phyloP scores from a whole-genome alignment of 441 rosid species.

The Viola pubescens region DNA sequence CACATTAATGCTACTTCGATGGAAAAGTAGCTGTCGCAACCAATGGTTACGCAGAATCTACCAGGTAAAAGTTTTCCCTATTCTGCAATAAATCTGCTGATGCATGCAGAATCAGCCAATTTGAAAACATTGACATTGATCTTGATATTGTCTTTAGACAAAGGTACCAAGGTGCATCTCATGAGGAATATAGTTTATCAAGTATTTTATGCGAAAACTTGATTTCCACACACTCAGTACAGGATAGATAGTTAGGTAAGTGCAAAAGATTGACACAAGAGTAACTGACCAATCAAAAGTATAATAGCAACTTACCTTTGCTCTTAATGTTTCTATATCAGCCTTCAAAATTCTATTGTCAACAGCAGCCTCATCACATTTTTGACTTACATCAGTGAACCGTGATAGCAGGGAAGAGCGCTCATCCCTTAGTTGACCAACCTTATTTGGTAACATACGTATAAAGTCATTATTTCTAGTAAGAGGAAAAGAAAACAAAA shows the following conservation, averaged over 20 bases:
- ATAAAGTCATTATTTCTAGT: background rate
- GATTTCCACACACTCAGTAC: no score
- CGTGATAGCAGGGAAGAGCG: conserved; percentile 61
- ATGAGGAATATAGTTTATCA: no score
- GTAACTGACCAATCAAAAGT: no score
- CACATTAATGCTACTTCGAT: background rate
- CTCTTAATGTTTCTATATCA: conserved; percentile 84
- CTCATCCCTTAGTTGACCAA: conserved; percentile 74
- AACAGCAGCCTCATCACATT: conserved; percentile 72
- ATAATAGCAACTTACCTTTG: conserved; percentile 48
- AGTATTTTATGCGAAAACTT: no score
- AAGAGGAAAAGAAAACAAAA: background rate
- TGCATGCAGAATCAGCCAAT: no score
- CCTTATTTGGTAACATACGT: conserved; percentile 35
- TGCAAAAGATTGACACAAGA: background rate
- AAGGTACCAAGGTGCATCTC: no score
- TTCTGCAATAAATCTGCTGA: no score
- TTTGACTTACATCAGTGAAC: conserved; percentile 62
- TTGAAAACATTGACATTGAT: no score
- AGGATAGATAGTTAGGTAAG: background rate
- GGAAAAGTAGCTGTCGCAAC: no score
- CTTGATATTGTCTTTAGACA: no score
- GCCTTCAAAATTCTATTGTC: conserved; percentile 90
- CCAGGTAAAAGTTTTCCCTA: no score
- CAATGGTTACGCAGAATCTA: no score